Evolutionary conservation across 2,329 filamentous ascomycete genomes (phyloP), one percentile per base, ranked within the genome.

Genomic region (Pseudogymnoascus sp.): DNA sequence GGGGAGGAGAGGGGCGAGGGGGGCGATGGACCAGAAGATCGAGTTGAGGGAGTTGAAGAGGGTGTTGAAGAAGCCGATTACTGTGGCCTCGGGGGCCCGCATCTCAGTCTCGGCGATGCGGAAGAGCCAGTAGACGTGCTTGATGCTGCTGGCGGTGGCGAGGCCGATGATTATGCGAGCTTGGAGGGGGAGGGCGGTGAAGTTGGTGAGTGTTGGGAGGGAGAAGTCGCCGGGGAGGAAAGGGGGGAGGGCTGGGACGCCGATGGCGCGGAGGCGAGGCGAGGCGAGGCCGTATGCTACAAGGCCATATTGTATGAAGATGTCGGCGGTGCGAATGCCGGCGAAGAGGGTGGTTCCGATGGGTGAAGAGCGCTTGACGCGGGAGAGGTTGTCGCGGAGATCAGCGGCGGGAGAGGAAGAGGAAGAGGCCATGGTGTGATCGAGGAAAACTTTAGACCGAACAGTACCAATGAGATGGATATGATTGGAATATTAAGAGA

Each of bases 41-140:
- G 79, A 78, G 72, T 82, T 86, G 31, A 80, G 12, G n/a, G 76
- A 76, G 75, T 87, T 87, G 70, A 80, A 71, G 8, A 81, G 37
- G 0, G 78, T 77, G 72, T 88, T 87, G 76, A 82, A 84, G 1
- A 71, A 61, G 12, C 75, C 74, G 12, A 87, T 76, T 2, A 72
- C 64, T 0, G 78, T 45, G 0, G 83, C 82, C 2, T 73, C 71
- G 0, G 54, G 21, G 0, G 78, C 73, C 0, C 75, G 75, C 73
- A 86, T 81, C 11, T 80, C 76, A 67, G 86, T 82, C 57, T 78
- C 73, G 16, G 77, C 79, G 2, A 83, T 71, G 26, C 67, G 68
- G 1, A 76, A 69, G 12, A 81, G 73, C 80, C 82, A 84, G 72
- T 81, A 80, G 68, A 81, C 79, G 65, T 87, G 84, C 75, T 86